phyloP scores from a whole-genome alignment of 2,329 filamentous ascomycete species.

The Zymoseptoria brevis region DNA sequence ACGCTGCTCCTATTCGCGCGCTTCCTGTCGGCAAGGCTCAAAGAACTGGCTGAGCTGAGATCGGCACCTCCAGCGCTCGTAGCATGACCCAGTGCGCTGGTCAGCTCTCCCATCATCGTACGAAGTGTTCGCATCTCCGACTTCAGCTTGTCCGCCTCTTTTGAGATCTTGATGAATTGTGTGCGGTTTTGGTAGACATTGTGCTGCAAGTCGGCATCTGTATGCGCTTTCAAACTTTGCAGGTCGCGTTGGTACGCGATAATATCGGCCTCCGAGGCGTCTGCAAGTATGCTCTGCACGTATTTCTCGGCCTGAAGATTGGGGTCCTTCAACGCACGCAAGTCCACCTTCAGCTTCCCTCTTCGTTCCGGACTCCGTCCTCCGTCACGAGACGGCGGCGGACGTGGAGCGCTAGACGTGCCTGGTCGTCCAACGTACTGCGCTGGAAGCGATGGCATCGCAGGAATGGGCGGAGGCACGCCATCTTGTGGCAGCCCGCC shows the following conservation, averaged over 20 bases:
- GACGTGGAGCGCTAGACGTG: constrained; percentile 3
- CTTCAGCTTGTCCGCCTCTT: constrained; percentile 97
- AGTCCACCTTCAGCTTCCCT: constrained; percentile 59
- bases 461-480: constrained; percentile 54
- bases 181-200: constrained; percentile 96
- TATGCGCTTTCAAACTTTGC: constrained; percentile 67
- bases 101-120: constrained; percentile 88
- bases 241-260: constrained; percentile 70
- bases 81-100: constrained; percentile 40
- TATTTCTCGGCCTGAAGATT: constrained; percentile 70
- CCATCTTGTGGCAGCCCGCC: constrained; percentile 60
- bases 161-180: constrained; percentile 98
- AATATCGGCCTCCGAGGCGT: constrained; percentile 83
- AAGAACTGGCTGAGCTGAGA: constrained; percentile 29
- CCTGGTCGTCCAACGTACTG: constrained; percentile 41
- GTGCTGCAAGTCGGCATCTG: constrained; percentile 78
- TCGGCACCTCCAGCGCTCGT: constrained; percentile 34
- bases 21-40: constrained; percentile 38
- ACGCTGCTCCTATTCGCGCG: constrained; percentile 85
- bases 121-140: constrained; percentile 86
- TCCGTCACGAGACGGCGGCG: constrained; percentile 18
- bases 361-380: constrained; percentile 28
- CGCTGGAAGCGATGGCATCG: constrained; percentile 52
- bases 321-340: constrained; percentile 71
- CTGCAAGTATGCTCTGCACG: constrained; percentile 56